These are phyloP conservation scores for Kuraishia cidri DNA, from an alignment of 805 yeast species.

Conservation along the genomic window DNA sequence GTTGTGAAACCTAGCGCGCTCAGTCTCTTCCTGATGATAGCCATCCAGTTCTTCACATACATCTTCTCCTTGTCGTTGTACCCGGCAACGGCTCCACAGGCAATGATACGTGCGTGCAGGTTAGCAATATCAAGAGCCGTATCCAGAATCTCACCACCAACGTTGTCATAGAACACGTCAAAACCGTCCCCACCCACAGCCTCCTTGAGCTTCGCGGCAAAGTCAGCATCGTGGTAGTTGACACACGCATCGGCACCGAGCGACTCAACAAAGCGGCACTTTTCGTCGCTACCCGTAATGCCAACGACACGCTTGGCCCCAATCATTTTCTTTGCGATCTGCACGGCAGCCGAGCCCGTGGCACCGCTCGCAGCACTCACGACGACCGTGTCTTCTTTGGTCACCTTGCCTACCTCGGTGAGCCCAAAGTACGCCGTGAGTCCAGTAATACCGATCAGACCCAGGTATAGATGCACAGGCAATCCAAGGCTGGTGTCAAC, in stretches of 20 bases:
- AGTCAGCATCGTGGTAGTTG: conserved; percentile 40
- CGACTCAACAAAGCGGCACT: conserved; percentile 42
- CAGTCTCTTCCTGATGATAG: conserved; percentile 41
- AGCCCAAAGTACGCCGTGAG: conserved; percentile 55
- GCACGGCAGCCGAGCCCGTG: conserved; percentile 55
- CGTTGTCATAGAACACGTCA: conserved; percentile 52
- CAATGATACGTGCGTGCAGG: conserved; percentile 34
- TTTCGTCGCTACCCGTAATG: conserved; percentile 51
- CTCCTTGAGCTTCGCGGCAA: conserved; percentile 22
- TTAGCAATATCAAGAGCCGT: conserved; percentile 28
- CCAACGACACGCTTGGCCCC: conserved; percentile 51
- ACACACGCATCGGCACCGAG: conserved; percentile 44
- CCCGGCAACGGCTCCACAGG: conserved; percentile 58
- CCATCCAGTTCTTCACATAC: conserved; percentile 28
- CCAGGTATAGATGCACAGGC: conserved; percentile 35
- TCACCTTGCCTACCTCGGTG: conserved; percentile 36
- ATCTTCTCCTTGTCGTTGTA: conserved; percentile 34
- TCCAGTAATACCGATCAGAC: conserved; percentile 47
- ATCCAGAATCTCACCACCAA: conserved; percentile 53
- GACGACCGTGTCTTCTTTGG: conserved; percentile 34
- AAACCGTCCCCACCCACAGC: conserved; percentile 38
- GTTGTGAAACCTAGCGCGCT: conserved; percentile 45
- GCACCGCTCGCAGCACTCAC: conserved; percentile 68
- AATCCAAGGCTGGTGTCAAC: conserved; percentile 14
- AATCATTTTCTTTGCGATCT: conserved; percentile 42